These are phyloP conservation scores for Lenwebbia sp. DNA, from an alignment of 345 rosid species.

Conservation along the genomic window DNA sequence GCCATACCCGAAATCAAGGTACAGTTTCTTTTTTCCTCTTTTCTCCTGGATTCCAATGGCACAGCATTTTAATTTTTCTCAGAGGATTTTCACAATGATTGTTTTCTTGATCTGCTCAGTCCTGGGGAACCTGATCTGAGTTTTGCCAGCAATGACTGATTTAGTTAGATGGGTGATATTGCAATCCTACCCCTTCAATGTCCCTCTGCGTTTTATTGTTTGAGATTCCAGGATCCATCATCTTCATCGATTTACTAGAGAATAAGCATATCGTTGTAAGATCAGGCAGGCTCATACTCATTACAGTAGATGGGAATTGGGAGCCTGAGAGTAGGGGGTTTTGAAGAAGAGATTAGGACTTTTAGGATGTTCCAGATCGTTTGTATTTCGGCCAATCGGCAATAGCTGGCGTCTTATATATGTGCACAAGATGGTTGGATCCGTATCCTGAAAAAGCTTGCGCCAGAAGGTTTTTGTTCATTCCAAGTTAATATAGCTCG, in stretches of 20 bases:
- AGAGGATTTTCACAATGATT: neutral
- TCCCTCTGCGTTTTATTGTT: neutral
- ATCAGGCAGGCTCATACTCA: neutral
- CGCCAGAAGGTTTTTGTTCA: neutral
- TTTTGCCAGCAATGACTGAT: neutral
- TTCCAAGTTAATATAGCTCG: neutral
- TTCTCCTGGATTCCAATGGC: neutral
- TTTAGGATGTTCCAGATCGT: neutral
- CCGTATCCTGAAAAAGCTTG: neutral
- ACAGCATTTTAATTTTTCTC: neutral
- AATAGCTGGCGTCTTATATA: neutral
- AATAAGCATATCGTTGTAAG: neutral
- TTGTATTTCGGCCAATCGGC: neutral
- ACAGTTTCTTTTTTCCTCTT: neutral
- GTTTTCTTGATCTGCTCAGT: neutral
- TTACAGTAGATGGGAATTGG: neutral
- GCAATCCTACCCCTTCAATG: neutral
- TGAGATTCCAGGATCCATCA: neutral
- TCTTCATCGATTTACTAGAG: neutral
- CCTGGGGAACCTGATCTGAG: neutral
- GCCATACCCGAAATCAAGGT: constrained; percentile 71
- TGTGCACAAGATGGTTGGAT: neutral
- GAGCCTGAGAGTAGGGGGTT: neutral
- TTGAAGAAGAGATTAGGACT: neutral
- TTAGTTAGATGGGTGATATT: neutral